Base-by-base conservation (phyloP, 2,329 filamentous ascomycete species). In the Ophiostoma ulmi region DNA sequence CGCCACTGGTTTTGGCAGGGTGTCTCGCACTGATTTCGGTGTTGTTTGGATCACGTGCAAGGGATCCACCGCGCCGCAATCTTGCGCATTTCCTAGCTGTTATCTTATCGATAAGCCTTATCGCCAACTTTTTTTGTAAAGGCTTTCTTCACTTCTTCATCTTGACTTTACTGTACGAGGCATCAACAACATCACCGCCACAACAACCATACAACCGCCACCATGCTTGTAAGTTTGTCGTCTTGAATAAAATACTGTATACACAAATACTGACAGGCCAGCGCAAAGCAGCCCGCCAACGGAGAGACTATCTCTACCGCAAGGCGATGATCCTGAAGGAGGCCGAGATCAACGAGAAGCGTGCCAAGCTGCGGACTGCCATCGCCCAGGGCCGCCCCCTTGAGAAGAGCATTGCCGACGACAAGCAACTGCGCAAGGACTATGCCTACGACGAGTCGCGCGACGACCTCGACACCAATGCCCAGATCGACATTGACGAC, bases 401-500 rank as follows among this genome's bases (percentile, higher is more conserved):
- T 67, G 91, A 94, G 75, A 87, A 91, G 35, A 84, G 86, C 48
- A 91, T 98, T 74, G 93, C 94, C 70, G 91, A 97, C 77, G 94
- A 99, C 81, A 93, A 92, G 80, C 79, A 86, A 39, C 82, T 99
- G 70, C 88, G 94, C 63, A 90, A 92, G 77, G 93, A 98, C 78
- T 97, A 91, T 81, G 93, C 94, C 78, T 99, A 94, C 79, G 95
- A 99, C 78, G 94, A 97, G 80, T 92, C 92, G 4, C 83, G 88
- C 35, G 85, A 86, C 31, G 91, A 93, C 75, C 81, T 88, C 70
- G 88, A 84, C 3, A 83, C 84, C 22, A 86, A 92, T 71, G 90
- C 93, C 71, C 85, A 90, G 78, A 80, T 93, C 22, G 90, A 92
- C 70, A 81, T 96, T 26, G 92, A 96, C 77, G 92, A 97, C 77